Evolutionary conservation across 257 asterid species (phyloP).

Genomic region (Dorcoceras hygrometricum): DNA sequence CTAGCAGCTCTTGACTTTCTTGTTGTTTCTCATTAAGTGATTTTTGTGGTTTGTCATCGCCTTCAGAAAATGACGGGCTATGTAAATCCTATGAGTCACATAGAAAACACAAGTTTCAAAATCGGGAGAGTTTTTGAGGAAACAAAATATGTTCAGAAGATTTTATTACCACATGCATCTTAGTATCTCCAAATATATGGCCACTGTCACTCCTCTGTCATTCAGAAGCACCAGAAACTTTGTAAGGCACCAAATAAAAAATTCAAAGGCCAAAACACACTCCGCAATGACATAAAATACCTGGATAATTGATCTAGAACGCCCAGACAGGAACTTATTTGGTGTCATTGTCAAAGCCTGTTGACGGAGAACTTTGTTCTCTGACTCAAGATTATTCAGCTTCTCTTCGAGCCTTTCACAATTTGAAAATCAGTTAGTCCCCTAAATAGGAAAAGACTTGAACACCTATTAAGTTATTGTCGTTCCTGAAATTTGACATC

Average conservation of each 20-base stretch:
- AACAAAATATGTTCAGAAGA: conserved; percentile 24
- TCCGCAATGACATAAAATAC: conserved; percentile 39
- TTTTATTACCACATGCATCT: conserved; percentile 62
- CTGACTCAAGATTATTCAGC: conserved; percentile 79
- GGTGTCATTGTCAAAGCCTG: conserved; percentile 96
- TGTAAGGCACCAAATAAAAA: conserved; percentile 18
- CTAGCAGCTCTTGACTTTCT: conserved; percentile 89
- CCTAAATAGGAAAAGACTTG: conserved; percentile 12
- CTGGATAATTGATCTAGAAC: conserved; percentile 93
- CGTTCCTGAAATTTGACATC: background rate
- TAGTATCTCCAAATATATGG: conserved; percentile 53
- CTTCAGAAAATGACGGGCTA: conserved; percentile 70
- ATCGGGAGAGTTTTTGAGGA: conserved; percentile 14
- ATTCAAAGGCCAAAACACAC: conserved; percentile 18
- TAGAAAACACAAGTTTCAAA: conserved; percentile 20
- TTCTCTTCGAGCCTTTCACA: conserved; percentile 85
- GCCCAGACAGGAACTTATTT: conserved; percentile 89
- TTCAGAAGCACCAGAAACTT: conserved; percentile 31
- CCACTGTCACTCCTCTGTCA: conserved; percentile 85
- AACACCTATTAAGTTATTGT: background rate
- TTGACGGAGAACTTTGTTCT: conserved; percentile 98
- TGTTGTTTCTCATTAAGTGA: conserved; percentile 95
- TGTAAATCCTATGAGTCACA: conserved; percentile 69
- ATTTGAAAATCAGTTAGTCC: conserved; percentile 21
- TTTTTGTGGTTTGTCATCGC: conserved; percentile 92